Evolutionary conservation across 1,284 basidiomycete genomes (phyloP).

Genomic region (Ustilago loliicola): DNA sequence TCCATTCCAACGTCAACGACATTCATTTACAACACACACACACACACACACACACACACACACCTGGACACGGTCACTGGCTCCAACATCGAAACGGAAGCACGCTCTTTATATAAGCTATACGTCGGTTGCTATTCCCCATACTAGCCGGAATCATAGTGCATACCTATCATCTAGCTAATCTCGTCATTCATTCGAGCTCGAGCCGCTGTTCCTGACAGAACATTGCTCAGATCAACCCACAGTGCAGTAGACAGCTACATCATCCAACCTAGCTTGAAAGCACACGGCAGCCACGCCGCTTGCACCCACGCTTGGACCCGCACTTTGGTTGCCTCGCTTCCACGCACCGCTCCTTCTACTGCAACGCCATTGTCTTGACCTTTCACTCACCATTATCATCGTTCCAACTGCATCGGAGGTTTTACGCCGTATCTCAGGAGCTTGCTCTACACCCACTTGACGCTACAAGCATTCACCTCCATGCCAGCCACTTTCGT

Average conservation of each 20-base stretch:
- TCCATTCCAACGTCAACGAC: not conserved
- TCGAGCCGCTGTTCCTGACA: not conserved
- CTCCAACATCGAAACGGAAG: not conserved
- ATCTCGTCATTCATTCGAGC: not conserved
- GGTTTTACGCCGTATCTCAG: not conserved
- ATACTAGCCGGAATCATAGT: not conserved
- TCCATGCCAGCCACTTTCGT: not conserved
- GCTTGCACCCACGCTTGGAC: slow-evolving; percentile 6
- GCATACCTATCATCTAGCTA: too few relatives aligned
- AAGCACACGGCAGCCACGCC: too few relatives aligned
- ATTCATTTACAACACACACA: not conserved
- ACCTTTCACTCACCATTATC: not conserved
- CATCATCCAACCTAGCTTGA: not conserved
- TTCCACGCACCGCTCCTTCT: too few relatives aligned
- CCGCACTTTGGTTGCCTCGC: not conserved
- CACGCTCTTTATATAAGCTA: not conserved
- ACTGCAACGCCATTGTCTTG: not conserved
- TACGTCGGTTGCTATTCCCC: not conserved
- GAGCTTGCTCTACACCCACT: not conserved
- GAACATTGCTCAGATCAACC: not conserved
- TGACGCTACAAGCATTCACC: not conserved
- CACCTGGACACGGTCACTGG: not conserved
- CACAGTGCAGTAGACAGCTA: too few relatives aligned
- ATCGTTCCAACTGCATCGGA: not conserved
- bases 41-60: too few relatives aligned